Base-by-base conservation (phyloP, 169 alveolate species). In the Eimeria acervulina region DNA sequence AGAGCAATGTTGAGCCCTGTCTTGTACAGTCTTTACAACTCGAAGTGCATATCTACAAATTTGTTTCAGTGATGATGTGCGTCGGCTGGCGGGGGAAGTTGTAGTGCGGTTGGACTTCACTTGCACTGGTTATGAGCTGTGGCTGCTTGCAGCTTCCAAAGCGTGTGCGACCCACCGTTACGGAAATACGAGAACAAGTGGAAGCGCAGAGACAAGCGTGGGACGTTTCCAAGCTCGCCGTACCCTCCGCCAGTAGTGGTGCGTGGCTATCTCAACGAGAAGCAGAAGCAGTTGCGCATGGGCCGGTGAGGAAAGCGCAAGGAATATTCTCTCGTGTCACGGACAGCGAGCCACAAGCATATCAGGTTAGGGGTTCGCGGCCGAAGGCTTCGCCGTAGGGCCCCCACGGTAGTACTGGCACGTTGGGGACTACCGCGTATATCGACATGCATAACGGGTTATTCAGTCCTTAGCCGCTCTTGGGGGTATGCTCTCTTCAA, bases 101-200 rank as follows among this genome's bases (percentile, higher is more conserved):
- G 38, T n/a, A n/a, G 38, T 7, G 52, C 84, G 8, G 12, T 5
- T 21, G 19, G 38, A 1, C 28, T 81, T 17, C 90, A n/a, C 28
- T 6, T 51, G 19, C 23, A 31, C 12, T 12, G 47, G 81, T 51
- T 31, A 23, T 81, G 90, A 3, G 61, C 8, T 81, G 90, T 31
- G 93, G 74, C 66, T 31, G 17, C 26, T 17, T 74, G 38, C 89
- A 93, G 96, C 88, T 93, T 90, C 72, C 84, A 87, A 95, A 98
- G 97, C 90, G 97, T 98, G 51, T 98, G 99, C 84, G 99, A 98
- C 61, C 99, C 99, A 1, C 99, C 99, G 66, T 84, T 97, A 36
- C 94, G 98, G 15, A 96, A 97, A 44, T 98, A 98, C 87, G 98
- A 97, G 61, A 98, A 98, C 97, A 98, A 98, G 88, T 98, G 99